Conservation (phyloP, 208 protist genomes). For the Entamoeba invadens region DNA sequence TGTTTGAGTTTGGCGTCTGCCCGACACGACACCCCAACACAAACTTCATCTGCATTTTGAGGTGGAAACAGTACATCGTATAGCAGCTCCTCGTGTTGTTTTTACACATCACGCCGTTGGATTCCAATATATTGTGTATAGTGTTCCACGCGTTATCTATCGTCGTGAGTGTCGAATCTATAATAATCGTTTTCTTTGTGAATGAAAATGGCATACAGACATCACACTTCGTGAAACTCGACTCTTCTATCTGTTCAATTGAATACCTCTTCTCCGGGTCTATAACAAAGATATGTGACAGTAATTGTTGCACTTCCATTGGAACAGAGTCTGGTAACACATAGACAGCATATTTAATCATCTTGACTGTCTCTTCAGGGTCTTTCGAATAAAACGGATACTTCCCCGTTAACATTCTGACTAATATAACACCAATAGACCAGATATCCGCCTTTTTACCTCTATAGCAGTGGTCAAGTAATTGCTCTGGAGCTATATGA, state of each 20-base stretch:
- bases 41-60: not conserved
- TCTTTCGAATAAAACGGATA: not conserved
- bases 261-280: not conserved
- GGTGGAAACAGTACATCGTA: not conserved
- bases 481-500: not conserved
- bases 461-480: not conserved
- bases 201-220: not conserved
- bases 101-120: not conserved
- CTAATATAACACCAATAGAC: not conserved
- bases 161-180: not conserved
- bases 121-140: not conserved
- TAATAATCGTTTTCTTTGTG: not conserved
- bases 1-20: not conserved
- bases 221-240: not conserved
- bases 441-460: not conserved
- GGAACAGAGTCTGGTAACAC: not conserved
- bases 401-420: not conserved
- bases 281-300: not conserved
- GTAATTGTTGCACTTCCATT: not conserved
- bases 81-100: not conserved
- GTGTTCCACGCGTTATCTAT: not conserved
- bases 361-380: not conserved
- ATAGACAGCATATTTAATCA: not conserved
- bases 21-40: not conserved
- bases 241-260: not conserved